Base-by-base conservation (phyloP, 805 yeast genomes). In the Crinitomyces ghanaensis region DNA sequence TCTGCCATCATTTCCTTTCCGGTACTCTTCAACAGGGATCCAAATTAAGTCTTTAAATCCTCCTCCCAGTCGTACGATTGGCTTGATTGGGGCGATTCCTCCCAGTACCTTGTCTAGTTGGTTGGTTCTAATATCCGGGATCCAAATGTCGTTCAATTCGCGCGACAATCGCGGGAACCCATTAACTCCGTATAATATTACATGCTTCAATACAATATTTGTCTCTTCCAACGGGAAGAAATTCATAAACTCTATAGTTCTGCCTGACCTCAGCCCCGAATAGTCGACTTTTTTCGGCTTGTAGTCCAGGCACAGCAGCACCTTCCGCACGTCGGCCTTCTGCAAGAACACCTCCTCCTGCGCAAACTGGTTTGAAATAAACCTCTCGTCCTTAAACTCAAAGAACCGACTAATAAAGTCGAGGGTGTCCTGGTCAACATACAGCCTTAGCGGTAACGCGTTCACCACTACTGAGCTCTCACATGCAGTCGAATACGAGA, bases 391-490 rank as follows among this genome's bases (percentile, higher is more conserved):
- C 48, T 72, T 77, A 51, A 91, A 91, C 39, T 76, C 85, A 21
- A 79, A 72, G 56, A 84, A 91, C 23, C 95, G 62, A 0, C 74
- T 70, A 20, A 85, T 45, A 43, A 88, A 86, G 36, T 85, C 95
- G 13, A 85, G 61, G 0, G 96, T 82, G 48, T 88, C 97, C 53
- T 91, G 98, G 54, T 91, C 97, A 28, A 91, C 74, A 51, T 83
- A 84, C 11, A 91, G 54, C 33, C 95, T 62, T 28, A 91, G 49
- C 0, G 98, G 98, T 13, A 80, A 59, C 0, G 83, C 56, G 17
- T 63, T 50, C 1, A 75, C 60, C 17, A 63, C 57, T 29, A 83
- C 39, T 2, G 70, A 57, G 14, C 76, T 50, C 48, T 86, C 97
- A 1, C 80, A 63, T 2, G 82, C 77, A n/a, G 76, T 75, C 21